phyloP scores from a whole-genome alignment of 208 protist species.

The Leptomonas pyrrhocoris region DNA sequence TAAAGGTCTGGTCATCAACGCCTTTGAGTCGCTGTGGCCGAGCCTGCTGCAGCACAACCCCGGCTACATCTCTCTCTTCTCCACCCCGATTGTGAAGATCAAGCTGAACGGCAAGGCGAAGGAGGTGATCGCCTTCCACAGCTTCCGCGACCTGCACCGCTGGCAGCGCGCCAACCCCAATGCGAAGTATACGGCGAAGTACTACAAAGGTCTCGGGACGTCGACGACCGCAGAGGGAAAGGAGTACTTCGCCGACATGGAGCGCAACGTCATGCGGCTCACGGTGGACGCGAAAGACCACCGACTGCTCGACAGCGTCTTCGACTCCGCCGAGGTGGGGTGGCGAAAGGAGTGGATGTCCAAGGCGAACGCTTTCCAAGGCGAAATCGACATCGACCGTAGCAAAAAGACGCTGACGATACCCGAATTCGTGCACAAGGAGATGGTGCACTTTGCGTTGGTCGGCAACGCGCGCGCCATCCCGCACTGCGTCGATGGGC shows the following conservation, averaged over 20 bases:
- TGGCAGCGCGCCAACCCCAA: constrained; percentile 92
- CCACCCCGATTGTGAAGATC: constrained; percentile 99
- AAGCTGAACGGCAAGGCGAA: constrained; percentile 70
- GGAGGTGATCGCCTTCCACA: constrained; percentile 96
- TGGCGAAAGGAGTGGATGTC: constrained; percentile 99
- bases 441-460: constrained; percentile 99
- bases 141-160: constrained; percentile 96
- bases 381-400: constrained; percentile 90
- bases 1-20: constrained; percentile 99
- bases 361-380: constrained; percentile 87
- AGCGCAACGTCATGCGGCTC: constrained; percentile 94
- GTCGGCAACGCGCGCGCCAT: constrained; percentile 90
- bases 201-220: constrained; percentile 99
- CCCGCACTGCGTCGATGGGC: constrained; percentile 96
- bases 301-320: constrained; percentile 97
- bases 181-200: constrained; percentile 94
- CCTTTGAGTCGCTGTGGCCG: constrained; percentile 99
- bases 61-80: constrained; percentile 95
- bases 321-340: constrained; percentile 97
- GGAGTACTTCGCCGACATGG: constrained; percentile 99
- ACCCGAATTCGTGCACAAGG: constrained; percentile 98
- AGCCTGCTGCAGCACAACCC: constrained; percentile 91
- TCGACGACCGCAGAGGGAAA: constrained; percentile 97
- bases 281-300: constrained; percentile 87
- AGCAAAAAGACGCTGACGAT: constrained; percentile 86